Evolutionary conservation across 2,329 filamentous ascomycete species (phyloP).

Genomic region (Amphichorda felina): DNA sequence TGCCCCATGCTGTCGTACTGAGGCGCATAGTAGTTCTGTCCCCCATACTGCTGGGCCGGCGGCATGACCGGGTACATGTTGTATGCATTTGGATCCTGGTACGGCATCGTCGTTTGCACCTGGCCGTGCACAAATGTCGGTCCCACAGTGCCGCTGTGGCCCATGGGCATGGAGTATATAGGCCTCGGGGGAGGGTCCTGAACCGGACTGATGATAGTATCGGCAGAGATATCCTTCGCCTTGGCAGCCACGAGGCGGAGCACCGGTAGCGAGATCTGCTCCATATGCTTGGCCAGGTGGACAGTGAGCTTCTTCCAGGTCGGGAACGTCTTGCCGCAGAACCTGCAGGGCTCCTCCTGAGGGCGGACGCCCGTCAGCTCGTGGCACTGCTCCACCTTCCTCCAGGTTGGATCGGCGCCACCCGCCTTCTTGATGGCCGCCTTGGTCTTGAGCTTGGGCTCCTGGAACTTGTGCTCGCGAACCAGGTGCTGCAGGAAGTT

Average conservation of each 20-base stretch:
- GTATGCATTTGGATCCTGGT: slow-evolving; percentile 1
- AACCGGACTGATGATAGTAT: slow-evolving; percentile 57
- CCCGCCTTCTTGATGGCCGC: slow-evolving; percentile 49
- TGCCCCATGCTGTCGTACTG: slow-evolving; percentile 15
- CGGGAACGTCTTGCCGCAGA: slow-evolving; percentile 69
- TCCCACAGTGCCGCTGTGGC: no score
- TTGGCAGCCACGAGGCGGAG: slow-evolving; percentile 43
- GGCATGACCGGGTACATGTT: slow-evolving; percentile 9
- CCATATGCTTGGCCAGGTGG: slow-evolving; percentile 92
- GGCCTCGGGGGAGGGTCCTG: slow-evolving; percentile 38
- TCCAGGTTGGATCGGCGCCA: slow-evolving; percentile 56
- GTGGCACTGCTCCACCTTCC: slow-evolving; percentile 67
- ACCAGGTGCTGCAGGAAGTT: slow-evolving; percentile 91
- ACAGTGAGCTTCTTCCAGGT: slow-evolving; percentile 91
- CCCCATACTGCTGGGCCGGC: slow-evolving; percentile 8
- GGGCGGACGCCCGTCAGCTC: slow-evolving; percentile 53
- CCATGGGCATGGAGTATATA: slow-evolving; percentile 3
- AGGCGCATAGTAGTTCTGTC: slow-evolving; percentile 11
- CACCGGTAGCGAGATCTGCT: slow-evolving; percentile 76
- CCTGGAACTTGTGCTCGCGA: slow-evolving; percentile 76
- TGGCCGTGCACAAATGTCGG: no score
- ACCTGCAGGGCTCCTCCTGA: slow-evolving; percentile 71
- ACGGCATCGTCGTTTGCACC: not conserved
- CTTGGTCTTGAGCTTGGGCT: slow-evolving; percentile 71
- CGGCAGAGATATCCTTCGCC: slow-evolving; percentile 37